These are phyloP conservation scores for Medicago arabica DNA, from an alignment of 306 rosid genomes.

Conservation along the genomic window DNA sequence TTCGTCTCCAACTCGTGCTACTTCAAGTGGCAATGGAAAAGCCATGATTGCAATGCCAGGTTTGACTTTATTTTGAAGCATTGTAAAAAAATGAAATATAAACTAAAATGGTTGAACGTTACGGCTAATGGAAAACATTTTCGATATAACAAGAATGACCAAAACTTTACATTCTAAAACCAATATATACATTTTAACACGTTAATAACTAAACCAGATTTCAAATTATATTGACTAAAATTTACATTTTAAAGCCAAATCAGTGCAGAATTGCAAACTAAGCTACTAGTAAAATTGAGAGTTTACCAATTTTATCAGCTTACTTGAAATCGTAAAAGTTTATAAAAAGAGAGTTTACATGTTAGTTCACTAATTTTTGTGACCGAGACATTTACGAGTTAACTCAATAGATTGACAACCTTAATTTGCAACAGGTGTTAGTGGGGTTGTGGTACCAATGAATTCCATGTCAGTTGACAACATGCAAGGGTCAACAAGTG, in stretches of 20 bases:
- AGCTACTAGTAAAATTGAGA: no score
- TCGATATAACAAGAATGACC: no score
- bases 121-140: no score
- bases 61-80: conserved; percentile 45
- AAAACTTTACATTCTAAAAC: no score
- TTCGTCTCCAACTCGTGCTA: conserved; percentile 54
- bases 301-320: no score
- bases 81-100: neutral
- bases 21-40: conserved; percentile 60
- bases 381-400: neutral
- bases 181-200: no score
- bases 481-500: conserved; percentile 65
- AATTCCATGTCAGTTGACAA: conserved; percentile 79
- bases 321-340: no score
- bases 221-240: no score
- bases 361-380: neutral
- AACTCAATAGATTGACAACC: neutral
- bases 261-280: no score
- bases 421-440: neutral
- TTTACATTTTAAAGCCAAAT: no score
- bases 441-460: conserved; percentile 50
- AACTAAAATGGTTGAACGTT: neutral
- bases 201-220: no score
- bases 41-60: conserved; percentile 51
- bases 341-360: neutral